These are phyloP conservation scores for Suillus subalutaceus DNA, from an alignment of 768 basidiomycete genomes.

Conservation along the genomic window DNA sequence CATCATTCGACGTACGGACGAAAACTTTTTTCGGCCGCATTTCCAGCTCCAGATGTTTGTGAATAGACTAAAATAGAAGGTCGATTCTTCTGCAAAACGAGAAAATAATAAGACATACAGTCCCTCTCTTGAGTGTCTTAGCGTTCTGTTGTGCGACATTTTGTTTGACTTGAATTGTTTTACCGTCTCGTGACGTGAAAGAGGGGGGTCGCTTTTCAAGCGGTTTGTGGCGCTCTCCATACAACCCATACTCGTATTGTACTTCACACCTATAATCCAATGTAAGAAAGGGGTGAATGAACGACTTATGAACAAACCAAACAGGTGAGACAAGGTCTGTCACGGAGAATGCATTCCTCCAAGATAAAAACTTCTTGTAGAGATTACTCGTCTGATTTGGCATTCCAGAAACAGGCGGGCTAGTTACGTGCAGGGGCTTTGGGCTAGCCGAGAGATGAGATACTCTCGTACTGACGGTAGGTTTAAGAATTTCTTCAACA, in stretches of 20 bases:
- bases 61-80: conserved; percentile 54
- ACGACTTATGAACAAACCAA: conserved; percentile 44
- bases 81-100: not conserved
- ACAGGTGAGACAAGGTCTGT: conserved; percentile 63
- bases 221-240: conserved; percentile 54
- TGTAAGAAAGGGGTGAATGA: conserved; percentile 6
- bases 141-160: conserved; percentile 59
- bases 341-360: conserved; percentile 52
- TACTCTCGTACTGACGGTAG: not conserved
- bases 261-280: conserved; percentile 67
- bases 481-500: not conserved
- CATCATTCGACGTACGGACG: conserved; percentile 54
- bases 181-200: conserved; percentile 61
- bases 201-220: conserved; percentile 53
- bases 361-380: conserved; percentile 45
- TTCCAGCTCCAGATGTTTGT: conserved; percentile 77
- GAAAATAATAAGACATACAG: conserved; percentile 40
- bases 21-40: conserved; percentile 57
- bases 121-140: conserved; percentile 52
- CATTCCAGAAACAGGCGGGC: not conserved
- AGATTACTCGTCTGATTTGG: conserved; percentile 32
- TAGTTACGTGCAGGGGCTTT: not conserved
- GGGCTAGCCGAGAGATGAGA: not conserved
- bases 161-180: conserved; percentile 56
- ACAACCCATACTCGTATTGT: conserved; percentile 76